Percentiles rank a stretch among this genome's conserved stretches.
Conservation (phyloP, 2,329 filamentous ascomycete species). For the Curvularia hawaiiensis region DNA sequence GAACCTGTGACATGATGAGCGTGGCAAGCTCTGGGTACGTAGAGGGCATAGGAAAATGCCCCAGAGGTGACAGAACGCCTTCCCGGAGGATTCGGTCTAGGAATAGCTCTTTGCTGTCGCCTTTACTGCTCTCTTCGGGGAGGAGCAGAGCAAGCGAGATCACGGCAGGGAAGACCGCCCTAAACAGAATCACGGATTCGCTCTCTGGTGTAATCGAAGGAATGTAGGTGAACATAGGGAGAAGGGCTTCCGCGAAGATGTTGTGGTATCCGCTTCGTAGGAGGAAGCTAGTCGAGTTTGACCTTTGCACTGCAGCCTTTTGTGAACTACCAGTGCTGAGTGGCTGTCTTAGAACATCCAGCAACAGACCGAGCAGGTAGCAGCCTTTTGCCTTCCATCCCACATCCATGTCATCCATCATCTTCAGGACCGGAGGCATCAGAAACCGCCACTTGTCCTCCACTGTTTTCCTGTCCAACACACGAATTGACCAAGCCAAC, state of each 20-base stretch:
- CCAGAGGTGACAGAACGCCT: conserved; percentile 52
- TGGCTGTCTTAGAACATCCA: conserved; percentile 48
- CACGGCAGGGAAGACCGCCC: conserved; percentile 69
- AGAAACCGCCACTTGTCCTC: conserved; percentile 69
- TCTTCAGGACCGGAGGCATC: conserved; percentile 70
- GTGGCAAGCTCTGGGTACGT: conserved; percentile 63
- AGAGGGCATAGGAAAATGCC: conserved; percentile 56
- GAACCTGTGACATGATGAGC: conserved; percentile 60
- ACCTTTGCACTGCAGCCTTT: conserved; percentile 25
- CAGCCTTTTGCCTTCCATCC: conserved; percentile 63
- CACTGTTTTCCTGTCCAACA: conserved; percentile 57
- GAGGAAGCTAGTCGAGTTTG: conserved; percentile 58
- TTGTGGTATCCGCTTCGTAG: conserved; percentile 60
- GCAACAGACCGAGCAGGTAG: conserved; percentile 58
- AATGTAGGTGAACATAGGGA: conserved; percentile 75
- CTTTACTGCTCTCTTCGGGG: conserved; percentile 14
- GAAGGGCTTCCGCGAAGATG: conserved; percentile 71
- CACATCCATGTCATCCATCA: conserved; percentile 68
- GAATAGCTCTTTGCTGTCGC: conserved; percentile 25
- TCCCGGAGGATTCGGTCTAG: conserved; percentile 54
- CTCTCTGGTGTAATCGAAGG: conserved; percentile 76
- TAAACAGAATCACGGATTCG: conserved; percentile 70
- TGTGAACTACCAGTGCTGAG: not conserved
- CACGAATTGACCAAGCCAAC: conserved; percentile 65
- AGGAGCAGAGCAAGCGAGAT: conserved; percentile 55